These are phyloP conservation scores for Fusarium nematophilum DNA, from an alignment of 2,329 filamentous ascomycete species.

Conservation along the genomic window DNA sequence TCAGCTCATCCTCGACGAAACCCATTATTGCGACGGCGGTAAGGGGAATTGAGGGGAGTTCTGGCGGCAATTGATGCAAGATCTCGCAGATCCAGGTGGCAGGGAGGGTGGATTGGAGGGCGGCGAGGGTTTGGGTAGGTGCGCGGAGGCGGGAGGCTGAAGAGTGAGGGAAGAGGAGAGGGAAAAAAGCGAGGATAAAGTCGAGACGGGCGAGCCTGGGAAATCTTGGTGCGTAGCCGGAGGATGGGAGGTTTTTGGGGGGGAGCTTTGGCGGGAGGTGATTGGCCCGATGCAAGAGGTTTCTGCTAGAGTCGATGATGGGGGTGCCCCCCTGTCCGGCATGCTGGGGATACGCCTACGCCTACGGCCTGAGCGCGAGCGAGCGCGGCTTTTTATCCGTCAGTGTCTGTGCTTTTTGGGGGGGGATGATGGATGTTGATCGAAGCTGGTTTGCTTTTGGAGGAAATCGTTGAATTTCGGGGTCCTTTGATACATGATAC, in stretches of 20 bases:
- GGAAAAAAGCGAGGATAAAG: slow-evolving; percentile 37
- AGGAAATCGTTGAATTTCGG: not conserved
- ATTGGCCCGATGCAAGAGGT: slow-evolving; percentile 35
- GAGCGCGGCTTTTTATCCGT: slow-evolving; percentile 33
- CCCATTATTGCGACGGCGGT: slow-evolving; percentile 74
- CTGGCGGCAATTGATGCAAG: slow-evolving; percentile 34
- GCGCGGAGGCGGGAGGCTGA: slow-evolving; percentile 18
- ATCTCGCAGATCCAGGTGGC: slow-evolving; percentile 11
- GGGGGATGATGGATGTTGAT: not conserved
- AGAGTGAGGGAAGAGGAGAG: slow-evolving; percentile 17
- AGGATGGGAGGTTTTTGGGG: slow-evolving; percentile 46
- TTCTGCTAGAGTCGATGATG: slow-evolving; percentile 36
- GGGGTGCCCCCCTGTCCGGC: slow-evolving; percentile 27
- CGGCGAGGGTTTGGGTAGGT: slow-evolving; percentile 21
- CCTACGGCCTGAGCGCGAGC: slow-evolving; percentile 10
- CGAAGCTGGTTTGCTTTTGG: not conserved
- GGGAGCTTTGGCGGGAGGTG: slow-evolving; percentile 38
- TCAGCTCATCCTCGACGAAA: slow-evolving; percentile 85
- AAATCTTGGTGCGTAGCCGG: slow-evolving; percentile 48
- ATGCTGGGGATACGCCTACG: slow-evolving; percentile 31
- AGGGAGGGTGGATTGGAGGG: slow-evolving; percentile 14
- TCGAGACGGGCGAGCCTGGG: slow-evolving; percentile 35
- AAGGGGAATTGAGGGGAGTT: slow-evolving; percentile 31
- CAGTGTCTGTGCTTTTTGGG: slow-evolving; percentile 7
- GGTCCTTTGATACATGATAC: not conserved